A percentile compares a stretch with the other conserved stretches of the same genome.
Conservation (phyloP, 2,329 filamentous ascomycete genomes). For the Penicillium verrucosum region DNA sequence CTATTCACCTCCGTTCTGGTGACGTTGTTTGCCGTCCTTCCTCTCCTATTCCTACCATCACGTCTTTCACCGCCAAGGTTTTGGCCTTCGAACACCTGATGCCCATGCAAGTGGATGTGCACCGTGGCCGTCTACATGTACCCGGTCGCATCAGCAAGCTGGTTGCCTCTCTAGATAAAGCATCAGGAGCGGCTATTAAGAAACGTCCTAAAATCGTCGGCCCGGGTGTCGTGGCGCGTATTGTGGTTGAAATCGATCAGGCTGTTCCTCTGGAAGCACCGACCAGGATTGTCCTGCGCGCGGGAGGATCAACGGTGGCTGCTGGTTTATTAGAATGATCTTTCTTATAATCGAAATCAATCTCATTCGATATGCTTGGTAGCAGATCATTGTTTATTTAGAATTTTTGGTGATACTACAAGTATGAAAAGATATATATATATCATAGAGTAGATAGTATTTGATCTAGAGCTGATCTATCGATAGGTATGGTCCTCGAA, state of each 20-base stretch:
- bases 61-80: conserved; percentile 75
- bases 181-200: conserved; percentile 69
- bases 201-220: conserved; percentile 82
- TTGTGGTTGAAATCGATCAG: conserved; percentile 69
- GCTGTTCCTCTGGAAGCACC: conserved; percentile 78
- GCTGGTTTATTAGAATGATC: conserved; percentile 71
- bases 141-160: conserved; percentile 71
- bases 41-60: conserved; percentile 66
- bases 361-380: background rate
- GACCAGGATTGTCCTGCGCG: conserved; percentile 74
- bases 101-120: conserved; percentile 85
- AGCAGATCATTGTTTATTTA: background rate
- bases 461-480: background rate
- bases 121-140: conserved; percentile 77
- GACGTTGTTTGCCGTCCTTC: conserved; percentile 77
- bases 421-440: background rate
- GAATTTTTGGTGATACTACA: background rate
- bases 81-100: conserved; percentile 86
- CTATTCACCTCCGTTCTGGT: conserved; percentile 74
- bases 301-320: conserved; percentile 78
- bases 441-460: background rate
- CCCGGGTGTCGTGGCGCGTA: conserved; percentile 71
- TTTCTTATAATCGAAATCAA: background rate
- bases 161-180: conserved; percentile 72
- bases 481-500: background rate